phyloP scores from a whole-genome alignment of 805 yeast species.

The Saturnispora saitoi region DNA sequence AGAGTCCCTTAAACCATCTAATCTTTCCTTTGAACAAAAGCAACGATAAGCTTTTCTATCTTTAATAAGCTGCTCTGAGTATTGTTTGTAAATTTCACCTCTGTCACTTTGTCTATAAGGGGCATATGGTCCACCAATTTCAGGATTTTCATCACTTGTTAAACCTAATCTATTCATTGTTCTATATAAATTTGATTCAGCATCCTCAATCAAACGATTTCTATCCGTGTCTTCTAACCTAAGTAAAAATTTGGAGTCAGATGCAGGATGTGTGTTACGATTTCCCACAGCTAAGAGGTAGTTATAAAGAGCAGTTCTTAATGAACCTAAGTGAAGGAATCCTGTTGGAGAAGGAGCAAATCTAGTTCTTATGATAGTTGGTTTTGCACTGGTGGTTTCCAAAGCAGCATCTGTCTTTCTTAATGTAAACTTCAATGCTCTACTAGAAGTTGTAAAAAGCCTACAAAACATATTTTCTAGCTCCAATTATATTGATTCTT shows the following conservation, averaged over 20 bases:
- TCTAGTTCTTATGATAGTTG: slow-evolving; percentile 65
- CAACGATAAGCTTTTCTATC: slow-evolving; percentile 79
- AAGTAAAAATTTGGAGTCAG: slow-evolving; percentile 72
- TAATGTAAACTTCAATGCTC: neutral
- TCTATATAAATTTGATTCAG: slow-evolving; percentile 72
- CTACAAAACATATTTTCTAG: neutral
- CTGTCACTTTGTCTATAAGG: slow-evolving; percentile 88
- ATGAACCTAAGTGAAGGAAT: slow-evolving; percentile 82
- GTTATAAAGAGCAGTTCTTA: slow-evolving; percentile 89
- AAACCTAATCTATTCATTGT: slow-evolving; percentile 73
- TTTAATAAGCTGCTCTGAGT: slow-evolving; percentile 48
- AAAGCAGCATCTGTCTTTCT: neutral
- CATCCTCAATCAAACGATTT: slow-evolving; percentile 66
- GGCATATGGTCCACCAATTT: slow-evolving; percentile 63
- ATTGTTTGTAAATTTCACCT: slow-evolving; percentile 49
- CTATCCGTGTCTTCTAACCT: slow-evolving; percentile 93
- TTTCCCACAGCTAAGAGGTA: slow-evolving; percentile 53
- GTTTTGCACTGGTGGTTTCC: slow-evolving; percentile 25
- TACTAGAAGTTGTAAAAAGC: neutral
- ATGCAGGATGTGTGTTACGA: slow-evolving; percentile 32
- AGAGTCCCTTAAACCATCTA: slow-evolving; percentile 56
- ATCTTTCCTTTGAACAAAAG: slow-evolving; percentile 73
- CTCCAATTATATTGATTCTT: neutral
- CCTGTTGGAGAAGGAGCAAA: slow-evolving; percentile 99
- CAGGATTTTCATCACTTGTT: slow-evolving; percentile 78